Evolutionary conservation across 78 protist genomes (phyloP), one percentile per base, ranked within the genome.

Genomic region (Neovahlkampfia damariscottae): DNA sequence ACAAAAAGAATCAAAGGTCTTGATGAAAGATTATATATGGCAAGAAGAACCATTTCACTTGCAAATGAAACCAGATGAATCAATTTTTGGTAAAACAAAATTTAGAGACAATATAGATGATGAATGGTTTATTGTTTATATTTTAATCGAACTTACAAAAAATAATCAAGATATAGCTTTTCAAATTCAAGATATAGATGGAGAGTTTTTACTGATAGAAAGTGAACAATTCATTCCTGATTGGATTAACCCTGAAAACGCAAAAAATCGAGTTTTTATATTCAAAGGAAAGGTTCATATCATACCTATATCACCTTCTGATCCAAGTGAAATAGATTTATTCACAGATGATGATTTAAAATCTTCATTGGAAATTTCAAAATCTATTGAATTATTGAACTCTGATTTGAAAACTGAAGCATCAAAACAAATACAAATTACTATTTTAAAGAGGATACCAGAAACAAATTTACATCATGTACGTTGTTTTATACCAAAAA

Each of bases 141-240:
- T 88, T 0, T 74, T 88, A 69, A 19, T 84, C 7, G 50, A 81
- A 76, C 19, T 88, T 41, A 39, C 91, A 0, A 8, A 32, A 38
- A 28, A 36, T 19, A 86, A 39, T 19, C 67, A 6, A 30, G 2
- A 72, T 28, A 37, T 82, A 9, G 38, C 70, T 27, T 31, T 76
- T 10, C 6, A 29, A 8, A 30, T 69, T 19, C 9, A 8, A 5
- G 84, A 81, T 72, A 6, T 74, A 40, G 92, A 88, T 82, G 92
- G 92, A 9, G 82, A 88, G 41, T 86, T 88, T n/a, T 39, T 88
- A n/a, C 84, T 88, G 39, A 86, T 88, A 8, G 92, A 88, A 41
- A 37, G 86, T 0, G 90, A 86, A 8, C 31, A 32, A 2, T 19
- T 32, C 38, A 28, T 87, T 32, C 90, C 89, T 1, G 70, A 37